These are phyloP conservation scores for Cyberlindnera petersonii DNA, from an alignment of 805 yeast species.

Conservation along the genomic window DNA sequence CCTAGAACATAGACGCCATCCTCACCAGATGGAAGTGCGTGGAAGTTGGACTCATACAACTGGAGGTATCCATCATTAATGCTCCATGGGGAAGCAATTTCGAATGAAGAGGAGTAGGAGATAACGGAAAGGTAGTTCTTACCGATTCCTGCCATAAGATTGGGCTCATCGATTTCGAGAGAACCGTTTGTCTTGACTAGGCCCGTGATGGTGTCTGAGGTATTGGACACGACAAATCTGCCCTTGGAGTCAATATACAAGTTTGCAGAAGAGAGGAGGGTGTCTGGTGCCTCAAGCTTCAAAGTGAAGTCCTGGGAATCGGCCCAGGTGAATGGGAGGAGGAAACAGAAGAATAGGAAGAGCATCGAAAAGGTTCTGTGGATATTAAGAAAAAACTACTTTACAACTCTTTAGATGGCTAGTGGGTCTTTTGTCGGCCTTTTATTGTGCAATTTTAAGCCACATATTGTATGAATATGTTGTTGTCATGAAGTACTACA, in stretches of 20 bases:
- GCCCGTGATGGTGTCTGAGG: slow-evolving; percentile 3
- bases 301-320: slow-evolving; percentile 11
- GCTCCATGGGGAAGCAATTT: slow-evolving; percentile 14
- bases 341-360: not conserved
- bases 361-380: too few relatives aligned
- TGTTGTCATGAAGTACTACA: too few relatives aligned
- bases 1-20: slow-evolving; percentile 19
- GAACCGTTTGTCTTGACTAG: slow-evolving; percentile 11
- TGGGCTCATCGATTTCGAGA: slow-evolving; percentile 4
- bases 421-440: too few relatives aligned
- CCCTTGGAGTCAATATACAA: slow-evolving; percentile 17
- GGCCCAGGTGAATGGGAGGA: slow-evolving; percentile 5
- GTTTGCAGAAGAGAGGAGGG: slow-evolving; percentile 23
- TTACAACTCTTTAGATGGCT: not conserved
- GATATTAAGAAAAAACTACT: not conserved
- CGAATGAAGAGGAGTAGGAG: slow-evolving; percentile 8
- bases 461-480: too few relatives aligned
- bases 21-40: slow-evolving; percentile 20
- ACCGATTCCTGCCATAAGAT: slow-evolving; percentile 15
- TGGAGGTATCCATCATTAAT: slow-evolving; percentile 17
- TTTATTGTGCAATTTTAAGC: too few relatives aligned
- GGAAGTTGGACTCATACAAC: slow-evolving; percentile 18
- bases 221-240: slow-evolving; percentile 8
- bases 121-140: slow-evolving; percentile 16
- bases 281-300: slow-evolving; percentile 14